Evolutionary conservation across 2,329 filamentous ascomycete species (phyloP).

Genomic region (Cercospora janseana): DNA sequence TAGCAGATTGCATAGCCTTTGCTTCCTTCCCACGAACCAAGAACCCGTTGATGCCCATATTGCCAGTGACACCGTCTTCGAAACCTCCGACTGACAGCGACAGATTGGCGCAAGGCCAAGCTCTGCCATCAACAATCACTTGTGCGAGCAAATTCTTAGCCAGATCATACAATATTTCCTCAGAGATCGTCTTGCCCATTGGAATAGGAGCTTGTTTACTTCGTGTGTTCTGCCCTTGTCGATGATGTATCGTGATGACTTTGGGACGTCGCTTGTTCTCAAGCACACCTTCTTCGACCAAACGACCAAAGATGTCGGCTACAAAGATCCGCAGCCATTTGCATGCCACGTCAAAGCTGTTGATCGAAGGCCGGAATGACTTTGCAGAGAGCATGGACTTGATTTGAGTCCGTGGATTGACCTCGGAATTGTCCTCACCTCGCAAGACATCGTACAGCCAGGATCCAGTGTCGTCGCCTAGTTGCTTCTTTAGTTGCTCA

Average conservation of each 20-base stretch:
- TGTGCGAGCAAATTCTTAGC: slow-evolving; percentile 75
- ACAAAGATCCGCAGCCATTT: slow-evolving; percentile 89
- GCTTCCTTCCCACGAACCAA: slow-evolving; percentile 66
- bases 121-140: slow-evolving; percentile 70
- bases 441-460: slow-evolving; percentile 86
- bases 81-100: slow-evolving; percentile 88
- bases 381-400: slow-evolving; percentile 98
- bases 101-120: slow-evolving; percentile 90
- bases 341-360: slow-evolving; percentile 70
- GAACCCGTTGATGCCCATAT: slow-evolving; percentile 82
- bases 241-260: slow-evolving; percentile 80
- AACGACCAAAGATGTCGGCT: slow-evolving; percentile 83
- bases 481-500: slow-evolving; percentile 71
- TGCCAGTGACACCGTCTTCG: slow-evolving; percentile 79
- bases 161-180: slow-evolving; percentile 69
- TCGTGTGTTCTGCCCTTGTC: slow-evolving; percentile 68
- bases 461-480: slow-evolving; percentile 78
- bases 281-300: slow-evolving; percentile 85
- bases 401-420: slow-evolving; percentile 87
- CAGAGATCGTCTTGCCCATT: slow-evolving; percentile 69
- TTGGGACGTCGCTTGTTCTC: slow-evolving; percentile 84
- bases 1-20: slow-evolving; percentile 44
- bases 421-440: slow-evolving; percentile 81
- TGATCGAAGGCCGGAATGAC: slow-evolving; percentile 84
- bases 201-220: slow-evolving; percentile 77